Conservation (phyloP, 2,329 filamentous ascomycete species). For the Fusarium sp. region DNA sequence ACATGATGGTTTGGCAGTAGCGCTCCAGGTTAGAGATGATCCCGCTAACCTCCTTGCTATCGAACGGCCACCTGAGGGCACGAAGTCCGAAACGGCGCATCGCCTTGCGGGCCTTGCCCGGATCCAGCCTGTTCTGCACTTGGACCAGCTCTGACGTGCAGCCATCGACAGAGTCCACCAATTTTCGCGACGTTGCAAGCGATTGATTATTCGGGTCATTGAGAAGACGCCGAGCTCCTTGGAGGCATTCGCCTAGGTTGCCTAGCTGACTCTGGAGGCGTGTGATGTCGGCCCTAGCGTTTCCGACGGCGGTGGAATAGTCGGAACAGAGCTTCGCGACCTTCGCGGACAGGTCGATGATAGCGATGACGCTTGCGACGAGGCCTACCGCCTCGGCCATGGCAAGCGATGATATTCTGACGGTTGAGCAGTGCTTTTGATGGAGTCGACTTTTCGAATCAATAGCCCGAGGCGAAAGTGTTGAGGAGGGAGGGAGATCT, state of each 20-base stretch:
- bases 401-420: background rate
- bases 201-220: too few species aligned
- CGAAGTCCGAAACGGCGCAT: too few species aligned
- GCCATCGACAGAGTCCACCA: too few species aligned
- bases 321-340: background rate
- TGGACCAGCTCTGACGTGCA: too few species aligned
- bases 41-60: too few species aligned
- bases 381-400: background rate
- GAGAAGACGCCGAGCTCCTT: too few species aligned
- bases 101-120: too few species aligned
- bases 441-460: background rate
- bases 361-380: background rate
- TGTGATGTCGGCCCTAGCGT: constrained; percentile 8
- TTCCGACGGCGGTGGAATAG: constrained; percentile 19
- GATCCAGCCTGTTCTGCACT: too few species aligned
- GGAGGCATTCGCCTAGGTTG: too few species aligned
- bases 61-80: too few species aligned
- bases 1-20: too few species aligned
- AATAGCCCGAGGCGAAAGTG: background rate
- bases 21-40: too few species aligned
- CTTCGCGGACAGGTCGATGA: background rate
- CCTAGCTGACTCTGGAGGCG: constrained; percentile 2
- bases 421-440: background rate
- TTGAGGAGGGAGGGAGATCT: background rate
- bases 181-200: constrained; percentile 11